Evolutionary conservation across 495 filamentous ascomycete genomes (phyloP).

Genomic region (Aspergillus steynii): DNA sequence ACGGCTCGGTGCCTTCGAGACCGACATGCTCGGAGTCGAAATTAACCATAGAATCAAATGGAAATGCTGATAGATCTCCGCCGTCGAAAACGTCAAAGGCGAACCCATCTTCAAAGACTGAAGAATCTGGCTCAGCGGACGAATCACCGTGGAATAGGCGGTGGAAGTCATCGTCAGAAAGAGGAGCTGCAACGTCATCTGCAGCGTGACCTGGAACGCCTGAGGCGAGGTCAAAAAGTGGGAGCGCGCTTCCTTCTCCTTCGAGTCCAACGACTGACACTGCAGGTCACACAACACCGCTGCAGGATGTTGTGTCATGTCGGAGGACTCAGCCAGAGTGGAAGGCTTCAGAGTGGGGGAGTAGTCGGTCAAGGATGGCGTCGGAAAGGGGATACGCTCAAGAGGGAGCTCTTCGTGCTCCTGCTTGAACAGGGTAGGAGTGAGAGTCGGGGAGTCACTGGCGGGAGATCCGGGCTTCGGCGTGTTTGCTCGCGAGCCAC

Average conservation of each 20-base stretch:
- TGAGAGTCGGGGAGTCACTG: conserved; percentile 47
- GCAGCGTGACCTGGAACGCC: conserved; percentile 42
- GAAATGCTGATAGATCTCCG: conserved; percentile 61
- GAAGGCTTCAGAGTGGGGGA: conserved; percentile 52
- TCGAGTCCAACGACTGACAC: conserved; percentile 88
- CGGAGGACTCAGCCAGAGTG: conserved; percentile 68
- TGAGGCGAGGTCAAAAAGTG: conserved; percentile 54
- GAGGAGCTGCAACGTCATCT: conserved; percentile 53
- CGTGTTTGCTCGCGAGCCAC: conserved; percentile 46
- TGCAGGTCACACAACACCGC: conserved; percentile 99
- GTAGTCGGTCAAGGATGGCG: conserved; percentile 49
- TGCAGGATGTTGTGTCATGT: conserved; percentile 99
- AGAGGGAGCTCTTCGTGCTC: conserved; percentile 53
- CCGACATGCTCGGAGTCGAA: conserved; percentile 64
- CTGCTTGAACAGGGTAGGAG: conserved; percentile 55
- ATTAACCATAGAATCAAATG: conserved; percentile 85
- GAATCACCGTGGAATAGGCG: conserved; percentile 68
- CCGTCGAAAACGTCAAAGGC: conserved; percentile 63
- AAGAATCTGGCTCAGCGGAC: conserved; percentile 70
- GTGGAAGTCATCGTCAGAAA: conserved; percentile 67
- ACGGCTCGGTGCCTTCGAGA: conserved; percentile 48
- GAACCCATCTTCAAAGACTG: conserved; percentile 75
- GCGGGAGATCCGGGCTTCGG: conserved; percentile 40
- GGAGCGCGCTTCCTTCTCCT: conserved; percentile 52
- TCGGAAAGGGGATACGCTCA: conserved; percentile 51